Evolutionary conservation across 2,329 filamentous ascomycete genomes (phyloP), one percentile per base, ranked within the genome.

Genomic region (Aureobasidium sp.): DNA sequence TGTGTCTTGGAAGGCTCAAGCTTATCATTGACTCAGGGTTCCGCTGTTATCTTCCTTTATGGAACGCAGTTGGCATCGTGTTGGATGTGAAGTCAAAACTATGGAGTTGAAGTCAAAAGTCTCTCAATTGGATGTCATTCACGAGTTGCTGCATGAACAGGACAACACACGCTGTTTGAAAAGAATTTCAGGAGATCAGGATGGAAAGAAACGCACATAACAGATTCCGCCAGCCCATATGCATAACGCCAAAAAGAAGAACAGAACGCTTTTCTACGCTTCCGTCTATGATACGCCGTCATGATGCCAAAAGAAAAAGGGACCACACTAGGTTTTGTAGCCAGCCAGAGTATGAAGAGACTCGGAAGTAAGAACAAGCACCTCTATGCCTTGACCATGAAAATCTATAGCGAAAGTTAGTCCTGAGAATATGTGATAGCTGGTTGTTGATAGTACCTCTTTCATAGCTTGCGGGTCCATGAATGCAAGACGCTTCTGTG

Each of bases 401-500:
- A 86, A 70, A 89, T 89, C 84, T 86, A 65, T 15, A 13, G 24
- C 13, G 26, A 8, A 5, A 26, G 50, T 65, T 61, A 65, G 65
- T 44, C 24, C 17, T 2, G 15, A 64, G 61, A 71, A 68, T 69
- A 71, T 63, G 52, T 63, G 36, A 37, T 20, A 24, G 20, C 43
- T 12, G 12, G 7, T 20, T 2, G 8, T 7, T 47, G 51, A 8
- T 5, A 37, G 44, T 77, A 92, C 89, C 85, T 97, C 92, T 73
- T 92, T 93, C 71, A 97, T 76, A 15, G 92, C 90, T 70, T 88
- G 86, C 53, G 87, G 82, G 73, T 97, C 89, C 78, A 91, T 83
- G 63, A 92, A 83, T 2, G 92, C 92, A 78, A 87, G 84, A 69
- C 86, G 87, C 79, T 97, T 97, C 69, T 94, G 90, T 62, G 88